Conservation (phyloP, 2,329 filamentous ascomycete genomes). For the Aspergillus fumigatus region DNA sequence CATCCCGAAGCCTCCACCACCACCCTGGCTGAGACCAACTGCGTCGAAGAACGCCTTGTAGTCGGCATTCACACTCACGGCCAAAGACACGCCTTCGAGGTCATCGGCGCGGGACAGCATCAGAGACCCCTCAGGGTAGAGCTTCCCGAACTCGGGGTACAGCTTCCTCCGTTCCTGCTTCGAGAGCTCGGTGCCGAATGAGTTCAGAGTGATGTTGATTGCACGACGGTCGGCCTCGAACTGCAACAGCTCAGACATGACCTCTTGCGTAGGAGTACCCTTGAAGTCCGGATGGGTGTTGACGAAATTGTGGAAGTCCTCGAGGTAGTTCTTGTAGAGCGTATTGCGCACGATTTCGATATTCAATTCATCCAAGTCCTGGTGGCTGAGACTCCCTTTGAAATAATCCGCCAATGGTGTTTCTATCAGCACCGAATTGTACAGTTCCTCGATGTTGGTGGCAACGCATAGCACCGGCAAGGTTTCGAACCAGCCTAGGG, state of each 20-base stretch:
- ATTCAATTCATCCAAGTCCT: slow-evolving; percentile 96
- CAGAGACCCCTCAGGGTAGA: slow-evolving; percentile 89
- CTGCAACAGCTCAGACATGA: slow-evolving; percentile 93
- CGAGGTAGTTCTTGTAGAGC: slow-evolving; percentile 98
- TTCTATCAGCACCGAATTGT: slow-evolving; percentile 96
- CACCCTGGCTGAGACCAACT: slow-evolving; percentile 70
- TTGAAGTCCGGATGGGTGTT: slow-evolving; percentile 81
- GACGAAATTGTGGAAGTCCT: slow-evolving; percentile 95
- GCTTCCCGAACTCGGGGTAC: slow-evolving; percentile 83
- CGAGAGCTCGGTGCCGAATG: slow-evolving; percentile 90
- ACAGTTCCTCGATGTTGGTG: slow-evolving; percentile 97
- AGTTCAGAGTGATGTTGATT: slow-evolving; percentile 99
- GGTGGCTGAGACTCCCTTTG: slow-evolving; percentile 92
- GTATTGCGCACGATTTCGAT: slow-evolving; percentile 99
- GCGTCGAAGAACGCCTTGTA: slow-evolving; percentile 97
- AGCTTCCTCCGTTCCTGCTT: slow-evolving; percentile 95
- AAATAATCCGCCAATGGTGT: slow-evolving; percentile 95
- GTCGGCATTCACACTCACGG: slow-evolving; percentile 86
- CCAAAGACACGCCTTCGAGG: slow-evolving; percentile 85
- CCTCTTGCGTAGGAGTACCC: slow-evolving; percentile 82
- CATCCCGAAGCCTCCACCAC: slow-evolving; percentile 63
- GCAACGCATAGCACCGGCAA: slow-evolving; percentile 97
- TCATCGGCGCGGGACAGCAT: slow-evolving; percentile 96
- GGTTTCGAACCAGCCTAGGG: slow-evolving; percentile 97
- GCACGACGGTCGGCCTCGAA: slow-evolving; percentile 95